Base-by-base conservation (phyloP, 345 rosid species). In the Turnera subulata region DNA sequence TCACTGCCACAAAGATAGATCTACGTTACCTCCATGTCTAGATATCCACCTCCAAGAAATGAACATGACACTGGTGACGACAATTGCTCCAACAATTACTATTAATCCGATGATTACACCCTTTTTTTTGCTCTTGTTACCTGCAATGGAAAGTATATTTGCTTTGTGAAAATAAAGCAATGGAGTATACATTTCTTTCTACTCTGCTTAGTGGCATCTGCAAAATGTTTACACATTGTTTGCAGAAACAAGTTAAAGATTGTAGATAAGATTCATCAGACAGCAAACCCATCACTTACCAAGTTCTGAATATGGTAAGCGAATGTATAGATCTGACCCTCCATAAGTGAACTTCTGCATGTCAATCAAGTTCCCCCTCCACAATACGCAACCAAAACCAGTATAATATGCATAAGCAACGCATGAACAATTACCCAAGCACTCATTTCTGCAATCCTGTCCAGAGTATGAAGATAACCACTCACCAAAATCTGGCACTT, bases 401-500 rank as follows among this genome's bases (percentile, higher is more conserved):
- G 50, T 17, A 38, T 62, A 43, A 62, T 48, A 50, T 15, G 73
- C 62, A 55, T 50, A 63, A 24, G 73, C 73, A 11, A 60, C 8
- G 19, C 77, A 68, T 1, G 73, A 21, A 24, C 18, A 42, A 42
- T 42, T 42, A 42, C 45, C 16, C 45, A 42, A 42, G 45, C 45
- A 42, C 45, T 2, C 45, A 6, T 53, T 42, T 50, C 50, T 63
- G 65, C 85, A 80, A 23, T 22, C 16, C 10, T 54, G 61, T 47
- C 64, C 70, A 5, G 11, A 25, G 32, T 32, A 26, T 18, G 40
- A 16, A 13, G 67, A 63, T 17, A 24, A 58, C 68, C 54, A 37
- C 47, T 67, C 68, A 1, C 74, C 71, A 24, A 55, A 59, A 55
- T 64, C 68, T 11, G 76, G 76, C 44, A 67, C 16, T 58, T 75